These are phyloP conservation scores for Parathielavia appendiculata DNA, from an alignment of 495 filamentous ascomycete genomes.

Conservation along the genomic window DNA sequence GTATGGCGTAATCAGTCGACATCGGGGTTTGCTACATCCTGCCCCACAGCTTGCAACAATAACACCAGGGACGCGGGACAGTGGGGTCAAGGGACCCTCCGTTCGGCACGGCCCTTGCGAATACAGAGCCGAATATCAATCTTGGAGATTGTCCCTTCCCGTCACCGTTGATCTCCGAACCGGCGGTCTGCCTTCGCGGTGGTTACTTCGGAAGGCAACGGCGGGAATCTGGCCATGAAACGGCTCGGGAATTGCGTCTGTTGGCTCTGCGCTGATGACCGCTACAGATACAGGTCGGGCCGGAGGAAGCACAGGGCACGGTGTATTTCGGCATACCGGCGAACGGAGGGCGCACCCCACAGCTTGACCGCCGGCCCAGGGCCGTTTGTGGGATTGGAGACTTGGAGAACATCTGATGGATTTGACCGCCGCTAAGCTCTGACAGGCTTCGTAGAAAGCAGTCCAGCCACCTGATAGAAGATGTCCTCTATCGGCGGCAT, in stretches of 20 bases:
- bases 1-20: slow-evolving; percentile 32
- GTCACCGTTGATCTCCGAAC: background rate
- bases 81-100: slow-evolving; percentile 12
- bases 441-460: slow-evolving; percentile 50
- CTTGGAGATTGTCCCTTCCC: background rate
- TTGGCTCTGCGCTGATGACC: background rate
- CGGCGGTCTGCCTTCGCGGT: background rate
- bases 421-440: slow-evolving; percentile 11
- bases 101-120: slow-evolving; percentile 3
- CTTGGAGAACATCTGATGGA: background rate
- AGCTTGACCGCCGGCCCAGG: background rate
- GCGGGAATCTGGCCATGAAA: background rate
- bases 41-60: slow-evolving; percentile 18
- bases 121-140: slow-evolving; percentile 4
- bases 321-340: background rate
- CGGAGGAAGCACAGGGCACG: too few relatives aligned
- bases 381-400: background rate
- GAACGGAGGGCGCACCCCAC: background rate
- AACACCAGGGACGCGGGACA: slow-evolving; percentile 18
- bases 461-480: slow-evolving; percentile 65
- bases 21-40: slow-evolving; percentile 19
- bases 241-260: background rate
- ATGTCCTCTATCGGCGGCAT: slow-evolving; percentile 72
- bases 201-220: background rate
- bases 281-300: too few relatives aligned